These are phyloP conservation scores for Corynascus novoguineensis DNA, from an alignment of 495 filamentous ascomycete species.

Conservation along the genomic window DNA sequence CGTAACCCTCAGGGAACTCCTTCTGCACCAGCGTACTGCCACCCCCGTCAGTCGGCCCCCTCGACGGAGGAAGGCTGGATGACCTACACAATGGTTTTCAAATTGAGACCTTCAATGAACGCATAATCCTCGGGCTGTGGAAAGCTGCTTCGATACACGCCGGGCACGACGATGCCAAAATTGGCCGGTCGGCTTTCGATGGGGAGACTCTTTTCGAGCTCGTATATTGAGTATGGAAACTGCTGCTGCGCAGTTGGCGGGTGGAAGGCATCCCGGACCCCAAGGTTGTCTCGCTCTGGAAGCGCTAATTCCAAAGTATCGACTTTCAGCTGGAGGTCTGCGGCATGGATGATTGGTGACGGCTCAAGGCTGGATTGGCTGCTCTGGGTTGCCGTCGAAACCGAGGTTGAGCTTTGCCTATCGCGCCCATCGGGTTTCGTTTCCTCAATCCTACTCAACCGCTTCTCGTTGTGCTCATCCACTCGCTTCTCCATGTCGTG, in stretches of 20 bases:
- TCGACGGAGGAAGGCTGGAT: background rate
- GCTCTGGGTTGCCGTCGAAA: conserved; percentile 14
- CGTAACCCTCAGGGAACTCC: conserved; percentile 51
- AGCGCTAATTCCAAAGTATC: background rate
- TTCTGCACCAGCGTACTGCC: conserved; percentile 70
- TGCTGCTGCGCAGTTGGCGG: background rate
- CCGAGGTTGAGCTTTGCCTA: conserved; percentile 14
- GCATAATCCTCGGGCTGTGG: conserved; percentile 58
- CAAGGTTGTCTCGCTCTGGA: background rate
- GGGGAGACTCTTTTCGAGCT: conserved; percentile 11
- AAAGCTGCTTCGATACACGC: conserved; percentile 73
- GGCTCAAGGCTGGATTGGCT: conserved; percentile 19
- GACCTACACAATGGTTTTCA: conserved; percentile 72
- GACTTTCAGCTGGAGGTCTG: background rate
- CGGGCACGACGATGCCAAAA: conserved; percentile 59
- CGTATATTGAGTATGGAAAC: background rate
- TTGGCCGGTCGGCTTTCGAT: conserved; percentile 50
- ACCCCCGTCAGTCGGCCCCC: conserved; percentile 17
- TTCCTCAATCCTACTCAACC: conserved; percentile 10
- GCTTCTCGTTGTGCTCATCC: conserved; percentile 9
- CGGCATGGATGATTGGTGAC: conserved; percentile 14
- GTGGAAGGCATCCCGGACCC: conserved; percentile 13
- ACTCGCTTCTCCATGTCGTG: conserved; percentile 17
- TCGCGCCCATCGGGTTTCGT: background rate
- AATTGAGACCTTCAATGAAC: conserved; percentile 55